A percentile compares a stretch with the other conserved stretches of the same genome.
phyloP scores from a whole-genome alignment of 148 eudicot genomes.

The Vaccinium macrocarpon region DNA sequence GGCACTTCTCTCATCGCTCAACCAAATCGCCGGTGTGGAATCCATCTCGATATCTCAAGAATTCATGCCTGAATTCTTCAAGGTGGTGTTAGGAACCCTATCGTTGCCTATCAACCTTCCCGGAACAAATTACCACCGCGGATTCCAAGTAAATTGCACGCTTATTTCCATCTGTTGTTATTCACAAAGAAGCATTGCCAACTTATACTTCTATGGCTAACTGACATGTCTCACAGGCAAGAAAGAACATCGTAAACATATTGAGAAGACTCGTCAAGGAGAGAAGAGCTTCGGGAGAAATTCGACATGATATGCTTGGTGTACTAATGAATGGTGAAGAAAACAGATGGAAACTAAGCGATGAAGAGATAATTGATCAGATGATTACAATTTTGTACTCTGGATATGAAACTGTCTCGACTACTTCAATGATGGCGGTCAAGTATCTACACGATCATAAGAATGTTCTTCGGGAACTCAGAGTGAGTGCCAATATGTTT shows the following conservation, averaged over 20 bases:
- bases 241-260: slow-evolving; percentile 64
- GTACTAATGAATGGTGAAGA: slow-evolving; percentile 56
- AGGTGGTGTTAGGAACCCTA: slow-evolving; percentile 76
- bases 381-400: slow-evolving; percentile 92
- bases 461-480: slow-evolving; percentile 69
- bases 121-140: slow-evolving; percentile 70
- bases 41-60: slow-evolving; percentile 43
- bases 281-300: slow-evolving; percentile 51
- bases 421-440: slow-evolving; percentile 99
- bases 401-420: slow-evolving; percentile 96
- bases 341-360: slow-evolving; percentile 58
- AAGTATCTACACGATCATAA: slow-evolving; percentile 99
- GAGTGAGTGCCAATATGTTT: slow-evolving; percentile 45
- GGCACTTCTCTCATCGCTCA: slow-evolving; percentile 75
- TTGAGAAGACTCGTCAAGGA: slow-evolving; percentile 54
- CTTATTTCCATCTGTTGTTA: too few relatives aligned
- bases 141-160: slow-evolving; percentile 44
- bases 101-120: slow-evolving; percentile 90
- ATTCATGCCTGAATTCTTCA: slow-evolving; percentile 81
- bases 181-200: not conserved
- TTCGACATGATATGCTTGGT: slow-evolving; percentile 69
- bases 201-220: not conserved
- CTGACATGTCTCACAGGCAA: slow-evolving; percentile 49
- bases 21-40: slow-evolving; percentile 67
- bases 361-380: slow-evolving; percentile 93